Conservation (phyloP, 495 filamentous ascomycete genomes). For the Xylaria scruposa region DNA sequence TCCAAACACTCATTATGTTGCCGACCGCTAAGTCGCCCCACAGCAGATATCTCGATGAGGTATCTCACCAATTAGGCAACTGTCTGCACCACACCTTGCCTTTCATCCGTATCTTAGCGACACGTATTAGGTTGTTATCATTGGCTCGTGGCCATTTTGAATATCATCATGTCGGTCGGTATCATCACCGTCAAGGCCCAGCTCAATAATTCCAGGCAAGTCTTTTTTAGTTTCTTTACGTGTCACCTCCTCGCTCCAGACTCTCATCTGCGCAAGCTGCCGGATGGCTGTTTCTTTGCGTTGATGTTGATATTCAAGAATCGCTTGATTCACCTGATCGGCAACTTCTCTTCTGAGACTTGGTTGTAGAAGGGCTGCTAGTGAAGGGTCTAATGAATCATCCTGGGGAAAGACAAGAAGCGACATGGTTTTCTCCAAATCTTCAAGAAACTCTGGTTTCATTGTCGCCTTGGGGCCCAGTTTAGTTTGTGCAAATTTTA, state of each 20-base stretch:
- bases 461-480: conserved; percentile 86
- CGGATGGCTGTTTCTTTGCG: conserved; percentile 80
- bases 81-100: background rate
- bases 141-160: conserved; percentile 62
- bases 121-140: conserved; percentile 58
- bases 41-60: background rate
- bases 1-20: background rate
- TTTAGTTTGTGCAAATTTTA: conserved; percentile 86
- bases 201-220: conserved; percentile 71
- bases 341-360: conserved; percentile 82
- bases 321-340: conserved; percentile 82
- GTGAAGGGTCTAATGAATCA: conserved; percentile 71
- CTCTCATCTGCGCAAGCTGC: conserved; percentile 77
- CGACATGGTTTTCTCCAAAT: conserved; percentile 91
- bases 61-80: background rate
- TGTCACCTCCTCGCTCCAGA: conserved; percentile 83
- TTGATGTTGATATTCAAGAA: conserved; percentile 73
- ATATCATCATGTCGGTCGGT: conserved; percentile 31
- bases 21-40: background rate
- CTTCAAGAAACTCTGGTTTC: conserved; percentile 80
- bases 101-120: background rate
- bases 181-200: conserved; percentile 68
- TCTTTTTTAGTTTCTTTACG: conserved; percentile 71
- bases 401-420: conserved; percentile 85
- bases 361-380: conserved; percentile 79